Evolutionary conservation across 2,329 filamentous ascomycete genomes (phyloP).

Genomic region (Parasarocladium wereldwijsianum): DNA sequence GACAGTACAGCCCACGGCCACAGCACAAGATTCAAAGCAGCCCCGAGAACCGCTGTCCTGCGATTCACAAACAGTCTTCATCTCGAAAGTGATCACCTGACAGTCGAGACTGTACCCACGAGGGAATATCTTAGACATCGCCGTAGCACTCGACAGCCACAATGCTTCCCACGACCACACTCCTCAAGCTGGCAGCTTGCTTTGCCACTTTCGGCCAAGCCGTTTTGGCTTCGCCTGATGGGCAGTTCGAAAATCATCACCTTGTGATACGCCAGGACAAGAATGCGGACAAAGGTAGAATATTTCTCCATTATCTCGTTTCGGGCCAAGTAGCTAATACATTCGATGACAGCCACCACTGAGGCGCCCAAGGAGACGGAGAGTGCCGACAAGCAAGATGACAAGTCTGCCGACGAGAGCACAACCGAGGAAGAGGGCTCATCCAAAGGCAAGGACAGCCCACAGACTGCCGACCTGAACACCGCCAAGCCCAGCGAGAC

Average conservation of each 20-base stretch:
- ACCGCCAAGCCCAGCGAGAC: slow-evolving; percentile 16
- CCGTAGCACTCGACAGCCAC: slow-evolving; percentile 7
- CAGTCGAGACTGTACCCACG: too few relatives aligned
- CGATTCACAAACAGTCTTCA: too few relatives aligned
- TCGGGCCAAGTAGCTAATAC: slow-evolving; percentile 2
- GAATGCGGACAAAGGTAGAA: slow-evolving; percentile 7
- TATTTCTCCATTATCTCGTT: neutral
- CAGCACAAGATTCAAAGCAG: too few relatives aligned
- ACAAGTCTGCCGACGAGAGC: slow-evolving; percentile 5
- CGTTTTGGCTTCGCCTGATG: slow-evolving; percentile 40
- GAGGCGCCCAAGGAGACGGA: slow-evolving; percentile 1
- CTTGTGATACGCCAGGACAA: slow-evolving; percentile 34
- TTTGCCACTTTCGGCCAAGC: slow-evolving; percentile 34
- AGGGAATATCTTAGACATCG: too few relatives aligned
- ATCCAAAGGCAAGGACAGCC: slow-evolving; percentile 9
- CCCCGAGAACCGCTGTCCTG: too few relatives aligned
- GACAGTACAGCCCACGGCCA: too few relatives aligned
- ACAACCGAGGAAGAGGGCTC: slow-evolving; percentile 3
- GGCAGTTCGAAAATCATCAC: slow-evolving; percentile 36
- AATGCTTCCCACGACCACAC: slow-evolving; percentile 34
- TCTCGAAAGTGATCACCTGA: too few relatives aligned
- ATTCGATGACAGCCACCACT: slow-evolving; percentile 4
- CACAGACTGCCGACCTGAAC: slow-evolving; percentile 19
- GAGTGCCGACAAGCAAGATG: slow-evolving; percentile 5
- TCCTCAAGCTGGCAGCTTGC: slow-evolving; percentile 33